Evolutionary conservation across 805 yeast species (phyloP).

Genomic region (Ogataea siamensis): DNA sequence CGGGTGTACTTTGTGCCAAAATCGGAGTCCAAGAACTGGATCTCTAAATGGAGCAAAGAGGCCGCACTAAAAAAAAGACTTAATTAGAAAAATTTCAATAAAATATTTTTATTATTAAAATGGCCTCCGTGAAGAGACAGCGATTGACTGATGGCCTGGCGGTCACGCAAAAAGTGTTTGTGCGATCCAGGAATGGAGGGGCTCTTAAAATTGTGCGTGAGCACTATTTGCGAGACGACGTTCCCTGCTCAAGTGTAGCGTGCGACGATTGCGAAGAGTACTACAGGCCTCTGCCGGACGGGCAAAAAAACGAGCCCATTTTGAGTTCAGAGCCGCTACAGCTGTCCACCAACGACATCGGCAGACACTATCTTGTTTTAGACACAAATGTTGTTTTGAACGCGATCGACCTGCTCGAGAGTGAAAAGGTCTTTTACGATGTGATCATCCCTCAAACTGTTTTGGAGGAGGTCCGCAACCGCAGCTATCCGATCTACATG

Average conservation of each 20-base stretch:
- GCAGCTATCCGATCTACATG: conserved; percentile 83
- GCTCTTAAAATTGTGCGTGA: conserved; percentile 92
- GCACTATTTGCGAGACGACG: conserved; percentile 88
- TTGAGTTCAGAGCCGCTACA: conserved; percentile 60
- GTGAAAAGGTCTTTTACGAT: conserved; percentile 71
- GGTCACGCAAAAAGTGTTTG: conserved; percentile 86
- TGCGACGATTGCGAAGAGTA: conserved; percentile 62
- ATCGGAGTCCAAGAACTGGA: conserved; percentile 61
- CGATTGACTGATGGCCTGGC: conserved; percentile 51
- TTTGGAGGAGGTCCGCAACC: conserved; percentile 85
- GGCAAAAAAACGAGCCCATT: conserved; percentile 63
- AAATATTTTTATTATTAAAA: conserved; percentile 7
- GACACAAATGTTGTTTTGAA: conserved; percentile 88
- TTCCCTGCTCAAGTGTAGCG: conserved; percentile 79
- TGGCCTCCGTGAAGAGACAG: conserved; percentile 34
- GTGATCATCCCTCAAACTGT: conserved; percentile 95
- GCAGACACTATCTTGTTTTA: conserved; percentile 76
- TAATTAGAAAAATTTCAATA: conserved; percentile 2
- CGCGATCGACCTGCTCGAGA: conserved; percentile 88
- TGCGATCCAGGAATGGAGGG: conserved; percentile 83
- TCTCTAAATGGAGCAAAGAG: conserved; percentile 61
- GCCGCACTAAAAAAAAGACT: conserved; percentile 40
- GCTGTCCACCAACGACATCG: conserved; percentile 41
- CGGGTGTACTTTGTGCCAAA: conserved; percentile 81
- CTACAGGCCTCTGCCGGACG: conserved; percentile 61